phyloP scores from a whole-genome alignment of 2,329 filamentous ascomycete species.

The Xylariomycetidae sp. region DNA sequence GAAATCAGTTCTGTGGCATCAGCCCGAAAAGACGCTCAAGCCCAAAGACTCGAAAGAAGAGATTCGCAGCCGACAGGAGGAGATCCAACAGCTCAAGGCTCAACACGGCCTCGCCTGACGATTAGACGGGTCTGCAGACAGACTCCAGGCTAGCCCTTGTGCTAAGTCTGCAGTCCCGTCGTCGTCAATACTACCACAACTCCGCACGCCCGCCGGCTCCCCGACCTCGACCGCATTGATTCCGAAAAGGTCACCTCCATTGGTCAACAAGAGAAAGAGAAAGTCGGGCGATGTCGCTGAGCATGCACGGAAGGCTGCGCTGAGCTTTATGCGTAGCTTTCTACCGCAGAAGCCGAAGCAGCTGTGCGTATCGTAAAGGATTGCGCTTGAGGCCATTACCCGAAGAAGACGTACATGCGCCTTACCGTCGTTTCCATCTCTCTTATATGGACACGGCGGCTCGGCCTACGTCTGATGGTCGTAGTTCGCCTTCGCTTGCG shows the following conservation, averaged over 20 bases:
- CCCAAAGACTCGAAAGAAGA: slow-evolving; percentile 94
- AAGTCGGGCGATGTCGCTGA: slow-evolving; percentile 24
- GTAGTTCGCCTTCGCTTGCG: too few relatives aligned
- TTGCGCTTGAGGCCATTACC: neutral
- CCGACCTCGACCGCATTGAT: slow-evolving; percentile 19
- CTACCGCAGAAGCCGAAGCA: slow-evolving; percentile 27
- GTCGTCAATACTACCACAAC: slow-evolving; percentile 38
- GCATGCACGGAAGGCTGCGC: slow-evolving; percentile 23
- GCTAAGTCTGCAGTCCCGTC: slow-evolving; percentile 57
- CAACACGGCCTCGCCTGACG: slow-evolving; percentile 98
- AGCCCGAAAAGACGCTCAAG: slow-evolving; percentile 64
- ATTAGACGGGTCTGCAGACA: slow-evolving; percentile 63
- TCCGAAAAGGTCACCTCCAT: slow-evolving; percentile 19
- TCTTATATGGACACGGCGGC: too few relatives aligned
- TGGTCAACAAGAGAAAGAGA: slow-evolving; percentile 22
- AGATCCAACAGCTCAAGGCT: slow-evolving; percentile 95
- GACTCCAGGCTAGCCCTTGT: slow-evolving; percentile 34
- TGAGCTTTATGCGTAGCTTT: slow-evolving; percentile 26
- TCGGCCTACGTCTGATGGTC: too few relatives aligned
- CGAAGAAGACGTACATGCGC: neutral
- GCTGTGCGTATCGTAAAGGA: slow-evolving; percentile 24
- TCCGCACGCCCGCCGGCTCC: slow-evolving; percentile 22
- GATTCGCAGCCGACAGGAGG: slow-evolving; percentile 87
- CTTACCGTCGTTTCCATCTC: too few relatives aligned
- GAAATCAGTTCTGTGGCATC: slow-evolving; percentile 59